Conservation (phyloP, 2,329 filamentous ascomycete genomes). For the Alternaria triticimaculans region DNA sequence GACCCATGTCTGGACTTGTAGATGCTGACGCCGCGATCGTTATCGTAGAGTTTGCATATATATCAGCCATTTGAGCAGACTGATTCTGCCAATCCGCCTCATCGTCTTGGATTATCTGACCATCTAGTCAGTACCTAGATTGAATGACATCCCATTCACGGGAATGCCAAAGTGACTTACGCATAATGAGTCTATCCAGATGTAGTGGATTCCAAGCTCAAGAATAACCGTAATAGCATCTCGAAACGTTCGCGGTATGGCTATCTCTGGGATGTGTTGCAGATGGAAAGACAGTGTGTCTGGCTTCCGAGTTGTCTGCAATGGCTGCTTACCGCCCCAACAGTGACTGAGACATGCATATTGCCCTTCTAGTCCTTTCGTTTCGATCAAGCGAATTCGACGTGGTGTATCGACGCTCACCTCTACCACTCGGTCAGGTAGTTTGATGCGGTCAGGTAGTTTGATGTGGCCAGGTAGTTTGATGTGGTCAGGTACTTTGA, state of each 20-base stretch:
- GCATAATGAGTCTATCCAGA: conserved; percentile 33
- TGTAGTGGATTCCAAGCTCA: conserved; percentile 21
- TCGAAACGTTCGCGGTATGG: conserved; percentile 1
- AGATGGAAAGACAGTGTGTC: background rate
- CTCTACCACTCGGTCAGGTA: background rate
- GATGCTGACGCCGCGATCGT: background rate
- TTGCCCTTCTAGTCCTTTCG: background rate
- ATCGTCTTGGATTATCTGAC: background rate
- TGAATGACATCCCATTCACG: too few species aligned
- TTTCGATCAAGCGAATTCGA: background rate
- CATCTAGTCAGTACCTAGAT: too few species aligned
- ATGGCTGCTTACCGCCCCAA: background rate
- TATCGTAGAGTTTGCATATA: background rate
- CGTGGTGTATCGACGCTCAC: background rate
- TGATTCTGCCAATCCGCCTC: background rate
- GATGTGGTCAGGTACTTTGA: background rate
- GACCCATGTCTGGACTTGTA: background rate
- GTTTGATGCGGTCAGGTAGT: too few species aligned
- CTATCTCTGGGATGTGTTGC: background rate
- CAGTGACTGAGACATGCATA: background rate
- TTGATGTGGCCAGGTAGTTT: background rate
- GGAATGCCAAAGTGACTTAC: too few species aligned
- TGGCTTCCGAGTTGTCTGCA: background rate
- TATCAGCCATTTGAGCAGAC: background rate
- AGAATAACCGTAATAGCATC: background rate